Evolutionary conservation across 208 protist species (phyloP).

Genomic region (Angomonas ambiguus): DNA sequence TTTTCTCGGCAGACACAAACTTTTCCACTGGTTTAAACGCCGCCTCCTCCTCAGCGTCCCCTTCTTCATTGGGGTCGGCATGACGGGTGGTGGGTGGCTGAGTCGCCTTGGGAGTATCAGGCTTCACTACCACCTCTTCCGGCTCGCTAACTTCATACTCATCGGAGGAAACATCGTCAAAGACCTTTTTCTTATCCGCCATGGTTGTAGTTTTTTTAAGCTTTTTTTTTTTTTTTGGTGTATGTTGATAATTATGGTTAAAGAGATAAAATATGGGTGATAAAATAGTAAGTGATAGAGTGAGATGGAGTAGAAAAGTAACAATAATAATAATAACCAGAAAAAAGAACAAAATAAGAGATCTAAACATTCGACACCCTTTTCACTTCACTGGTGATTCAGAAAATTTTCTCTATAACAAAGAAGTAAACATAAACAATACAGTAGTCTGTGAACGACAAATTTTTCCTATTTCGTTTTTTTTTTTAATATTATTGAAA

Average conservation of each 20-base stretch:
- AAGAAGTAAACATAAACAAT: not conserved
- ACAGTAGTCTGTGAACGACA: too few relatives aligned
- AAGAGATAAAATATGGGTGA: not conserved
- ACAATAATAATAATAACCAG: slow-evolving; percentile 5
- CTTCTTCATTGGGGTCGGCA: slow-evolving; percentile 2
- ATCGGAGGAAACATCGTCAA: slow-evolving; percentile 35
- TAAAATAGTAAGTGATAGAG: not conserved
- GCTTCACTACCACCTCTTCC: not conserved
- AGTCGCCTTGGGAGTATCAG: not conserved
- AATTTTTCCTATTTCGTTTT: not conserved
- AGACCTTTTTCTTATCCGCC: slow-evolving; percentile 27
- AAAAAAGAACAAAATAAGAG: slow-evolving; percentile 17
- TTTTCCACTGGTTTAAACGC: not conserved
- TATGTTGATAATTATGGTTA: not conserved
- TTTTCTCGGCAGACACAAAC: too few relatives aligned
- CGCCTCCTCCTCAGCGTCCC: not conserved
- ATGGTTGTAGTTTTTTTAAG: slow-evolving; percentile 7
- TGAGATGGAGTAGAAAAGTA: slow-evolving; percentile 4
- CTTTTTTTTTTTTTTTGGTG: slow-evolving; percentile 3
- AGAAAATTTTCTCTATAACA: not conserved
- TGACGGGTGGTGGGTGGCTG: slow-evolving; percentile 3
- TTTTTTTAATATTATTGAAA: not conserved
- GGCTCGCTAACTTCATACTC: slow-evolving; percentile 14
- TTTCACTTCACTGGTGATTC: too few relatives aligned
- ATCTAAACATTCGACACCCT: not conserved